Evolutionary conservation across 805 yeast species (phyloP), one percentile per base, ranked within the genome.

Genomic region (Candida manassasensis): DNA sequence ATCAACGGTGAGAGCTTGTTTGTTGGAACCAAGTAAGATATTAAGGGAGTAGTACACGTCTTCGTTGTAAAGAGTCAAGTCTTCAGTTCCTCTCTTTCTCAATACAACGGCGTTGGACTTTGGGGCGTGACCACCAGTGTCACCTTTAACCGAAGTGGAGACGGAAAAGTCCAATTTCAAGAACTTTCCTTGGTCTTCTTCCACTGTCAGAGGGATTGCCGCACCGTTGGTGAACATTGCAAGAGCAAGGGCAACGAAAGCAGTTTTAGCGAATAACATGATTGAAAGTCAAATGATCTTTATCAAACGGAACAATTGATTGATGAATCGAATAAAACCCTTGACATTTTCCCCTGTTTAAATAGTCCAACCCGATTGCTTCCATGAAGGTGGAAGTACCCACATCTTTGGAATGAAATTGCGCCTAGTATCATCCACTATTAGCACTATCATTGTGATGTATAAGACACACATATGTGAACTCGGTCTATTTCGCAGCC

Each of bases 1-100:
- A 32, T 41, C 37, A 16, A 48, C 53, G 6, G 42, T 40, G 22
- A 52, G 40, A 13, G 44, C 46, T 33, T 44, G 45, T 7, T 30
- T 32, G 22, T 43, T 34, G 24, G 51, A 45, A 10, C 49, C 49
- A 21, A 41, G 25, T 11, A 13, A 8, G 25, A 40, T 34, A 13
- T 29, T 11, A 18, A 29, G 14, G 15, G 32, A 29, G 19, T 29
- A 29, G 21, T 29, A 29, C 6, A 29, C 32, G 19, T 29, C 32
- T 29, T 29, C 32, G 12, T 29, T 29, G 12, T 29, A 29, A 29
- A 29, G 32, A 8, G 32, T 29, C 13, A 17, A 16, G 16, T 29
- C 32, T 19, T 29, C 32, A 9, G 32, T 29, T 17, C 22, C 32
- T 16, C 21, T 19, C 10, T 19, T 17, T 29, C 19, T 29, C 4